These are phyloP conservation scores for Kluyveromyces wickerhamii DNA, from an alignment of 805 yeast species.

Conservation along the genomic window DNA sequence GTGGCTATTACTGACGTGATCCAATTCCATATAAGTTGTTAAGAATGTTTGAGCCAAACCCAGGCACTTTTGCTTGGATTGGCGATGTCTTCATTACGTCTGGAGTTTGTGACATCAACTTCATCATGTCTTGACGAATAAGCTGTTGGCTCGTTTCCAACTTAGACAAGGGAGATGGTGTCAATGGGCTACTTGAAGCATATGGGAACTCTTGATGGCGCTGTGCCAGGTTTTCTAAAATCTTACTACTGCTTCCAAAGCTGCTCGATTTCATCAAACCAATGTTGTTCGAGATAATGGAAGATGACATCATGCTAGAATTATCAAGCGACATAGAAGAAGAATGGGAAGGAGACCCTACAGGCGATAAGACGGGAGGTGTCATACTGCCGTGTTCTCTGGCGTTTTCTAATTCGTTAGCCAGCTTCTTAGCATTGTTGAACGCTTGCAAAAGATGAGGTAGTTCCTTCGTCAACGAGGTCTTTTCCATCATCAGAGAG, in stretches of 20 bases:
- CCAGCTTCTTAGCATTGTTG: slow-evolving; percentile 50
- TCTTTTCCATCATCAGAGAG: slow-evolving; percentile 36
- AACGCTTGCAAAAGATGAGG: slow-evolving; percentile 64
- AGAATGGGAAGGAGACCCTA: slow-evolving; percentile 3
- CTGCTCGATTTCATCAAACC: background rate
- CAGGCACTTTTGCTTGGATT: slow-evolving; percentile 5
- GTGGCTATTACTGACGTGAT: background rate
- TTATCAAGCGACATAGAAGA: slow-evolving; percentile 1
- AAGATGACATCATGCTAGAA: background rate
- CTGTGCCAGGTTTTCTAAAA: slow-evolving; percentile 2
- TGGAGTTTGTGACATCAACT: slow-evolving; percentile 5
- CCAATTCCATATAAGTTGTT: slow-evolving; percentile 14
- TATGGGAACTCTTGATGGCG: slow-evolving; percentile 2
- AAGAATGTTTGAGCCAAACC: slow-evolving; percentile 13
- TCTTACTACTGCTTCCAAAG: slow-evolving; percentile 1
- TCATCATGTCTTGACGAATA: slow-evolving; percentile 6
- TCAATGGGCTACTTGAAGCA: slow-evolving; percentile 1
- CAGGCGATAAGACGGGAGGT: slow-evolving; percentile 3
- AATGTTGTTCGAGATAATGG: background rate
- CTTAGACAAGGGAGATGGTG: slow-evolving; percentile 5
- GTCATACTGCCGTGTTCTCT: slow-evolving; percentile 7
- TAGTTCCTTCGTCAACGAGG: slow-evolving; percentile 54
- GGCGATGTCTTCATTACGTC: background rate
- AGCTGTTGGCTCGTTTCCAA: slow-evolving; percentile 6
- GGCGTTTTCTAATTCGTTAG: slow-evolving; percentile 37